Conservation (phyloP, 1,284 basidiomycete genomes). For the Erythrobasidium hasegawianum region DNA sequence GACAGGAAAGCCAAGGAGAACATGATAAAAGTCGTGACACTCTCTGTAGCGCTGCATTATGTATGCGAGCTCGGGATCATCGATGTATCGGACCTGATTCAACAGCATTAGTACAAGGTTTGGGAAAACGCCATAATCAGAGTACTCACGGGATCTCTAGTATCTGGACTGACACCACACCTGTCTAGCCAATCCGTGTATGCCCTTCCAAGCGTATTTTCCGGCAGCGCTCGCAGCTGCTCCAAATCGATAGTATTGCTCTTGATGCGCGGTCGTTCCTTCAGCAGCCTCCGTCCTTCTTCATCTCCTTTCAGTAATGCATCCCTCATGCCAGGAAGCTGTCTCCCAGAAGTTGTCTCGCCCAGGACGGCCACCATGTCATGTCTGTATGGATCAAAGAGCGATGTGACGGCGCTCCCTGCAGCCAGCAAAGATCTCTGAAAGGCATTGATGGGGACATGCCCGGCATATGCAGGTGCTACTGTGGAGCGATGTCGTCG, state of each 20-base stretch:
- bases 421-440: constrained; percentile 80
- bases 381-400: constrained; percentile 76
- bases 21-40: constrained; percentile 94
- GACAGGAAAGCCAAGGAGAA: constrained; percentile 80
- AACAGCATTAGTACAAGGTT: background rate
- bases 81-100: constrained; percentile 80
- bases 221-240: constrained; percentile 60
- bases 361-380: constrained; percentile 91
- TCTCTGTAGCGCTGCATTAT: constrained; percentile 98
- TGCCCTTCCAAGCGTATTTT: constrained; percentile 78
- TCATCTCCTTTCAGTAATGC: constrained; percentile 20
- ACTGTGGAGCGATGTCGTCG: constrained; percentile 9
- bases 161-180: constrained; percentile 91
- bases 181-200: constrained; percentile 88
- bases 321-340: constrained; percentile 30
- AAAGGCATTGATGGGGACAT: constrained; percentile 73
- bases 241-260: constrained; percentile 71
- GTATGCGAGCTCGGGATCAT: constrained; percentile 88
- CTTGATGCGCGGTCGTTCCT: constrained; percentile 76
- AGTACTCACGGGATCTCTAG: constrained; percentile 72
- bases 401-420: constrained; percentile 78
- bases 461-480: constrained; percentile 58
- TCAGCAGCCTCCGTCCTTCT: constrained; percentile 77
- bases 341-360: constrained; percentile 65
- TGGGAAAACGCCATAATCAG: background rate